A percentile compares a stretch with the other conserved stretches of the same genome.
Conservation (phyloP, 371 early-diverging fungal species). For the Choanephora cucurbitarum region DNA sequence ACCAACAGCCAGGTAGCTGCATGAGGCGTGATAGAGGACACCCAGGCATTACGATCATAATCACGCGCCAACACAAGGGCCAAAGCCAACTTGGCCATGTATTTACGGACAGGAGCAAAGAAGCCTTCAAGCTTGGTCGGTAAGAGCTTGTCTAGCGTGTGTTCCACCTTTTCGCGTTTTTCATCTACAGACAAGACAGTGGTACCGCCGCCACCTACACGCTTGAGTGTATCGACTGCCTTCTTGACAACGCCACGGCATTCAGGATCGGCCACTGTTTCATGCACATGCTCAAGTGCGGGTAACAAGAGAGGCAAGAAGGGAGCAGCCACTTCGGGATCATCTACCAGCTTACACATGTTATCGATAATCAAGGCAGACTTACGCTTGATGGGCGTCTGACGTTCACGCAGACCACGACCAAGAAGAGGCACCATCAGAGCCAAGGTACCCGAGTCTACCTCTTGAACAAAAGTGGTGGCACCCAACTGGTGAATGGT, state of each 20-base stretch:
- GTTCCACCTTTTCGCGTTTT: conserved; percentile 49
- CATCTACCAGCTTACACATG: conserved; percentile 82
- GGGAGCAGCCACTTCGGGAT: conserved; percentile 77
- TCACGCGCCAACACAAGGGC: conserved; percentile 36
- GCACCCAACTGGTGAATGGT: conserved; percentile 68
- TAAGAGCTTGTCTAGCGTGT: conserved; percentile 40
- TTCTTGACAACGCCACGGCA: conserved; percentile 65
- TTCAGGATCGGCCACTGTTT: conserved; percentile 79
- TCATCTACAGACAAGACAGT: conserved; percentile 42
- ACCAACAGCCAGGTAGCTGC: conserved; percentile 42
- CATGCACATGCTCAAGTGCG: conserved; percentile 73
- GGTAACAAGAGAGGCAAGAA: conserved; percentile 82
- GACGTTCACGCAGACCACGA: conserved; percentile 73
- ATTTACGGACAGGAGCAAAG: conserved; percentile 40
- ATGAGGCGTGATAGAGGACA: conserved; percentile 47
- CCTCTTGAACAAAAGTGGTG: conserved; percentile 76
- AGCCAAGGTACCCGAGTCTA: conserved; percentile 78
- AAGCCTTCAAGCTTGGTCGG: conserved; percentile 43
- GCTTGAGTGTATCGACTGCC: conserved; percentile 43
- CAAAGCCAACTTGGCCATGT: conserved; percentile 37
- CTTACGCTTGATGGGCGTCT: conserved; percentile 73
- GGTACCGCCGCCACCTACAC: conserved; percentile 30
- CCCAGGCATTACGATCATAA: conserved; percentile 42
- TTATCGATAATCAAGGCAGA: conserved; percentile 85
- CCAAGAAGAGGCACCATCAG: conserved; percentile 77